Evolutionary conservation across 345 rosid species (phyloP), one percentile per base, ranked within the genome.

Genomic region (Cardiospermum halicacabum): DNA sequence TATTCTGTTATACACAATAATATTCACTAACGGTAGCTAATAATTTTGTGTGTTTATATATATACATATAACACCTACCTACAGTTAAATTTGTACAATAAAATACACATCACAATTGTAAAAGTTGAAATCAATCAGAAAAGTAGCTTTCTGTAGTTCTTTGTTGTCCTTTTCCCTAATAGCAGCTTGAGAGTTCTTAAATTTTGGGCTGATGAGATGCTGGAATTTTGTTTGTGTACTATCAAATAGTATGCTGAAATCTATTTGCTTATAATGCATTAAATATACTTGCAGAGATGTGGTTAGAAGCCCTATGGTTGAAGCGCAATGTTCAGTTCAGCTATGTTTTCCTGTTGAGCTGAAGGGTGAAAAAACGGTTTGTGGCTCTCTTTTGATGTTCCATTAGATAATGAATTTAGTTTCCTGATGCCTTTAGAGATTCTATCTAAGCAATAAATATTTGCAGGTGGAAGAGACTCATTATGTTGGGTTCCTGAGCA

Each of bases 301-400:
- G 53, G 96, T 92, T 36, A 72, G 64, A 60, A 92, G 98, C 72
- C 91, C 88, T 22, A 92, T 92, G 96, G 91, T 87, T 11, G 93
- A 92, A 83, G 98, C 84, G 55, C 98, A 92, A 59, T 84, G 98
- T 68, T 85, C 86, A 32, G 98, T 92, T 70, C 91, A 88, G 82
- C 66, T 89, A 68, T 87, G 89, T 85, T 89, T 89, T 86, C 98
- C 98, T 39, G 84, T 89, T 62, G 88, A 81, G 76, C 77, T 92
- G 76, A 85, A 82, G 72, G 86, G 87, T 72, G 98, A 85, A 74
- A 73, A 82, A 58, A 79, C 84, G 96, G 98, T 92, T 63, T 65
- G 78, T 68, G 65, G 31, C 49, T 51, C 61, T 70, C 58, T 63
- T 69, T 63, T 60, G 22, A 26, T 64, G 16, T 56, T 58, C 37